A percentile compares a stretch with the other conserved stretches of the same genome.
Conservation (phyloP, 1,284 basidiomycete species). For the Fomitopsis betulina region DNA sequence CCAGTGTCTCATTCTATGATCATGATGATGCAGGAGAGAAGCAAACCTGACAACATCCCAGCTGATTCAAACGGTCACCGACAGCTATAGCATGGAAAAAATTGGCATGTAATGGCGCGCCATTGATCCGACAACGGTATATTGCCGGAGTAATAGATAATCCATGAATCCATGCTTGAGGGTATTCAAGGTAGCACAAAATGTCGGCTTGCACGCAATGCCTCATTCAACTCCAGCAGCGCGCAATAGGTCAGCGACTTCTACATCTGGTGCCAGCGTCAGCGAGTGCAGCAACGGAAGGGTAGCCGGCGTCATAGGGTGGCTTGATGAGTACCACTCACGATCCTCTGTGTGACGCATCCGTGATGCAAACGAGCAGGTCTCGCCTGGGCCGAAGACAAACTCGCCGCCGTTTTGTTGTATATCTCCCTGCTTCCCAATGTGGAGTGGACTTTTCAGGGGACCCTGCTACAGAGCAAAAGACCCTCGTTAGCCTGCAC, state of each 20-base stretch:
- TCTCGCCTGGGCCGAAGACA: conserved; percentile 40
- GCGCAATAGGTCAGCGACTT: conserved; percentile 39
- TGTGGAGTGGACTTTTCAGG: conserved; percentile 38
- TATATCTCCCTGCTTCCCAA: conserved; percentile 57
- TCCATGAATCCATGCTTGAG: no score
- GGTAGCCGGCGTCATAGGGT: neutral
- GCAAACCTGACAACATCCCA: no score
- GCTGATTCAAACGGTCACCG: no score
- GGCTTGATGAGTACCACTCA: conserved; percentile 27
- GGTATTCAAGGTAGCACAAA: neutral
- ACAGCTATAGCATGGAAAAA: no score
- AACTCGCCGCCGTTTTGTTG: conserved; percentile 63
- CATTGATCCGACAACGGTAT: no score
- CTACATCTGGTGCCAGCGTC: conserved; percentile 31
- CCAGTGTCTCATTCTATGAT: no score
- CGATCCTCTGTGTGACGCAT: conserved; percentile 64
- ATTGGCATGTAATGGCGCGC: no score
- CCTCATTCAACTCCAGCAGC: conserved; percentile 23
- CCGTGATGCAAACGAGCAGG: conserved; percentile 44
- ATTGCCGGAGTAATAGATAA: no score
- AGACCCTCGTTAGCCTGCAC: neutral
- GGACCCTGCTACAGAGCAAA: conserved; percentile 31
- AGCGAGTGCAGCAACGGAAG: neutral
- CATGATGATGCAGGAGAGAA: no score
- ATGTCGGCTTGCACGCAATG: neutral